These are phyloP conservation scores for Ogataea nonfermentans DNA, from an alignment of 805 yeast genomes.

Conservation along the genomic window DNA sequence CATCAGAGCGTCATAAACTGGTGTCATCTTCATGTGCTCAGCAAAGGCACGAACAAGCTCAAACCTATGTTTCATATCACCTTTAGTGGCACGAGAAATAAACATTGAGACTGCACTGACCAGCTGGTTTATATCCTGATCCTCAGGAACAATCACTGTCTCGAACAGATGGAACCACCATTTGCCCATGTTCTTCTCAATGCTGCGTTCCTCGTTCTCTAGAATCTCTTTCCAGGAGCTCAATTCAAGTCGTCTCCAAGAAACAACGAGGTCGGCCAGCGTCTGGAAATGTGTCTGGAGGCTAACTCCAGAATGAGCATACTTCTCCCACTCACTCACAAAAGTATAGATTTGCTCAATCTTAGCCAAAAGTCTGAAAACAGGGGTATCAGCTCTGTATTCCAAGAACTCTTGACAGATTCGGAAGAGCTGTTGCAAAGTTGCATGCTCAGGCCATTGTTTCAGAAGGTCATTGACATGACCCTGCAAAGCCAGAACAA, in stretches of 20 bases:
- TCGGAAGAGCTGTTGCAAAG: slow-evolving; percentile 63
- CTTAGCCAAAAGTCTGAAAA: slow-evolving; percentile 75
- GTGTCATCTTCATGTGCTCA: slow-evolving; percentile 42
- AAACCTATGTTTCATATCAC: slow-evolving; percentile 67
- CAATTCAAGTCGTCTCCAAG: slow-evolving; percentile 89
- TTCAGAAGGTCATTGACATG: slow-evolving; percentile 47
- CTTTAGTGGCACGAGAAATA: slow-evolving; percentile 70
- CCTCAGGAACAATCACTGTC: slow-evolving; percentile 57
- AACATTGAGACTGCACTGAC: slow-evolving; percentile 68
- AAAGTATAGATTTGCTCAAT: slow-evolving; percentile 82
- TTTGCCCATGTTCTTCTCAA: slow-evolving; percentile 55
- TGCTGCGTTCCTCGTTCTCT: slow-evolving; percentile 52
- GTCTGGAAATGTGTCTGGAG: slow-evolving; percentile 53
- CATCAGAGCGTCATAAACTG: slow-evolving; percentile 41
- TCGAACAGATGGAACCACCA: slow-evolving; percentile 96
- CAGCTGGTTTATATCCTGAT: slow-evolving; percentile 38
- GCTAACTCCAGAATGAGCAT: slow-evolving; percentile 77
- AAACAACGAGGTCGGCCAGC: slow-evolving; percentile 67
- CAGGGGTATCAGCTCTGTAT: slow-evolving; percentile 64
- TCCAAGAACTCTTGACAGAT: slow-evolving; percentile 64
- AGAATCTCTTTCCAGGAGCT: slow-evolving; percentile 82
- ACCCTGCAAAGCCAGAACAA: slow-evolving; percentile 44
- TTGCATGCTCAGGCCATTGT: slow-evolving; percentile 96
- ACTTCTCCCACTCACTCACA: slow-evolving; percentile 90
- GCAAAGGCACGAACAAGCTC: slow-evolving; percentile 62